Percentiles rank a stretch among this genome's conserved stretches.
Evolutionary conservation across 139 green algal species (phyloP).

Genomic region (Chlorella sp.): DNA sequence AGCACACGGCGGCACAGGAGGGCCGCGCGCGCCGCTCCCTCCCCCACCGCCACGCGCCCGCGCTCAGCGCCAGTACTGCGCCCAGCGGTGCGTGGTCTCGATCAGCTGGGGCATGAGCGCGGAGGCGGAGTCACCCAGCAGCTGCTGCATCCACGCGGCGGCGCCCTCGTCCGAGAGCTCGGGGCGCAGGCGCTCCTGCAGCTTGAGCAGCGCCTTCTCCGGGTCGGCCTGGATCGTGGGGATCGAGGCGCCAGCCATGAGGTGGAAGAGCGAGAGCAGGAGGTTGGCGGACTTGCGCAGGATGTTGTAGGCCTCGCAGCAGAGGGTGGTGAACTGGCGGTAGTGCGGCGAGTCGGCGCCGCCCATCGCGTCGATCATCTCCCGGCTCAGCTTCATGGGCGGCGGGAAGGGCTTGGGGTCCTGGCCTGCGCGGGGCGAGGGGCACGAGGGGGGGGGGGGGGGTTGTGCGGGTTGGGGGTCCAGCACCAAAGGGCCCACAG

Average conservation of each 20-base stretch:
- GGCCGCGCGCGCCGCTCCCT: no score
- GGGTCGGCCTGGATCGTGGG: constrained; percentile 80
- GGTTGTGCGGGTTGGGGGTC: no score
- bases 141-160: constrained; percentile 84
- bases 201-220: constrained; percentile 91
- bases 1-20: no score
- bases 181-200: constrained; percentile 93
- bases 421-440: constrained; percentile 17
- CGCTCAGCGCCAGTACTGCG: constrained; percentile 84
- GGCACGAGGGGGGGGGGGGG: no score
- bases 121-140: constrained; percentile 87
- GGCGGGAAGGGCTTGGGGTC: constrained; percentile 97
- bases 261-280: constrained; percentile 93
- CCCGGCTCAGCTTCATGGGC: constrained; percentile 92
- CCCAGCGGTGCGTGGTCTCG: constrained; percentile 90
- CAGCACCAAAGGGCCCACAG: no score
- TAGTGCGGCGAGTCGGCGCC: constrained; percentile 79
- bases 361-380: constrained; percentile 97
- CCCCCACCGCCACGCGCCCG: no score
- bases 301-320: constrained; percentile 98
- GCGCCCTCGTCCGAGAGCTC: constrained; percentile 92
- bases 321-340: constrained; percentile 69
- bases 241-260: constrained; percentile 92
- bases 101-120: constrained; percentile 93
- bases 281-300: constrained; percentile 92